Percentiles rank a stretch among this genome's conserved stretches.
Conservation (phyloP, 2,329 filamentous ascomycete genomes). For the Fusarium sp. region DNA sequence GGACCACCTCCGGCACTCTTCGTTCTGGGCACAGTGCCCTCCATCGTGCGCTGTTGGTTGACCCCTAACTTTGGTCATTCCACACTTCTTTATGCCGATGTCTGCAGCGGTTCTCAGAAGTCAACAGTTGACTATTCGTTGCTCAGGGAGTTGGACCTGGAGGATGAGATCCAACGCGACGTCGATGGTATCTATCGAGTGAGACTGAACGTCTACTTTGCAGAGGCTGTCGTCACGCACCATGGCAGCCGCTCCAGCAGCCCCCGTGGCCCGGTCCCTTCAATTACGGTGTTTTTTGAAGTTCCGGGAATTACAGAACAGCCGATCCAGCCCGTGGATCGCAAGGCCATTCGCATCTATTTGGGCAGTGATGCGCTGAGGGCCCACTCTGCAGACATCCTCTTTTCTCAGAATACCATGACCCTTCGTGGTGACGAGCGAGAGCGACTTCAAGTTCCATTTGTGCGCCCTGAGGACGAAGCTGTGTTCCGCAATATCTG, state of each 20-base stretch:
- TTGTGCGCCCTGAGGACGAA: constrained; percentile 93
- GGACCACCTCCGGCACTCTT: constrained; percentile 87
- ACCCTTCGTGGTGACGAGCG: constrained; percentile 88
- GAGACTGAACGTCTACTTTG: constrained; percentile 87
- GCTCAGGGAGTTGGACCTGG: constrained; percentile 80
- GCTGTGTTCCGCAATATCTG: constrained; percentile 82
- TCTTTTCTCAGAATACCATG: constrained; percentile 93
- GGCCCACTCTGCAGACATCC: constrained; percentile 87
- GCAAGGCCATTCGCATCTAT: constrained; percentile 83
- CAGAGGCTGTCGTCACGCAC: constrained; percentile 88
- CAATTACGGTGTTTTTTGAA: constrained; percentile 84
- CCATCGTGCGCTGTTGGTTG: constrained; percentile 96
- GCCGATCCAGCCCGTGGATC: constrained; percentile 52
- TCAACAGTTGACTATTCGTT: constrained; percentile 86
- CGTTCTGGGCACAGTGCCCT: constrained; percentile 88
- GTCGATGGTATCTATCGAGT: constrained; percentile 78
- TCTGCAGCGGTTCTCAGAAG: constrained; percentile 92
- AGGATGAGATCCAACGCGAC: constrained; percentile 75
- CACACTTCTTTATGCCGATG: constrained; percentile 88
- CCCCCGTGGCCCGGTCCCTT: constrained; percentile 80
- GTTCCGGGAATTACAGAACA: constrained; percentile 73
- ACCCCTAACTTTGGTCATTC: constrained; percentile 91
- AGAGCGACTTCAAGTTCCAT: constrained; percentile 89
- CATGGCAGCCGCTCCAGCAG: constrained; percentile 80
- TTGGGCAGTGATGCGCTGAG: constrained; percentile 91